Base-by-base conservation (phyloP, 768 basidiomycete species). In the Coprinopsis strossmayeri region DNA sequence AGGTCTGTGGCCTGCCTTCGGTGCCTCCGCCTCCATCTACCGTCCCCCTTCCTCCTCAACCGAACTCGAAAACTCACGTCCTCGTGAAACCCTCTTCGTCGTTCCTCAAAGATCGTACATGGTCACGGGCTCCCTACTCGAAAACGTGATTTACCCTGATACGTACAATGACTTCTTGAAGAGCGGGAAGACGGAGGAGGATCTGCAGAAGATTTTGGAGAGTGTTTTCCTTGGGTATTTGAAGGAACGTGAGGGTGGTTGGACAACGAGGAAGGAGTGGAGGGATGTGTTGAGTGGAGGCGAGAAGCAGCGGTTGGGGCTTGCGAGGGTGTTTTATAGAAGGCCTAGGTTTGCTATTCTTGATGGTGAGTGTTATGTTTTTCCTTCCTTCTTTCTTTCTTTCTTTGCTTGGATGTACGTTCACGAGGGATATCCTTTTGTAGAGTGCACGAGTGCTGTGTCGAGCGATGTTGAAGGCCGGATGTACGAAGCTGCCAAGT, bases 231-330 rank as follows among this genome's bases (percentile, higher is more conserved):
- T 98, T 53, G 85, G 74, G 15, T 97, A 97, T 62, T 62, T 97
- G 20, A 87, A 91, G 2, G 76, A 77, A 38, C 69, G 95, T 23
- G 95, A 96, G 63, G 94, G 95, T 0, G 93, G 94, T 0, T 89
- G 91, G 82, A 73, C 72, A 51, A 86, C 91, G 23, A 69, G 85
- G 59, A 97, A 96, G 66, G 94, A 97, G 64, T 98, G 94, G 94
- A 78, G 91, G 54, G 91, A 96, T 66, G 91, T 97, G 38, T 68
- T 95, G 58, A 93, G 91, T 57, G 95, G 95, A 0, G 95, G 95
- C 0, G 95, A 97, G 77, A 97, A 96, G 67, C 95, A 98, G 65
- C 67, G 94, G 81, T 93, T 97, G 87, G 85, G 79, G 0, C 80
- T 97, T 76, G 91, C 93, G 5, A 74, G 94, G n/a, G 84, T 94